phyloP scores from a whole-genome alignment of 208 protist genomes.

The Trypanosomatidae sp. region DNA sequence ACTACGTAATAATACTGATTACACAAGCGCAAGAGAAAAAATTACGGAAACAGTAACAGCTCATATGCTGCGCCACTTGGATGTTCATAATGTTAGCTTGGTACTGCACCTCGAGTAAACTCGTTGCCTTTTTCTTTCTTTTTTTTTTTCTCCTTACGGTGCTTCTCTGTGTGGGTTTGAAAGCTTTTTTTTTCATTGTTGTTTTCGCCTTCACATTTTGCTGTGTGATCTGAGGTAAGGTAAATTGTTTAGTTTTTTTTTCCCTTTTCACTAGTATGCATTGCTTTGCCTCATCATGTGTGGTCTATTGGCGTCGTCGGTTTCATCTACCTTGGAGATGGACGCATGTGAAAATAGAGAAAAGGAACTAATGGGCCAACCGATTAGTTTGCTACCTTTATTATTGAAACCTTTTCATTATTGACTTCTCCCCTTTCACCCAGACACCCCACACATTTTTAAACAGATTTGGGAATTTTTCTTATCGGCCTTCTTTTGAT shows the following conservation, averaged over 20 bases:
- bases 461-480: not conserved
- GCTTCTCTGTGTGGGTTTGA: not conserved
- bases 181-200: not conserved
- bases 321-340: not conserved
- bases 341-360: not conserved
- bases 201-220: not conserved
- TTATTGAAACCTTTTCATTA: not conserved
- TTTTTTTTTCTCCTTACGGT: slow-evolving; percentile 1
- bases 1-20: slow-evolving; percentile 22
- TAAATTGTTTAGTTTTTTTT: not conserved
- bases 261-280: no score
- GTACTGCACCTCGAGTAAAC: slow-evolving; percentile 26
- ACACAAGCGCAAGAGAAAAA: slow-evolving; percentile 11
- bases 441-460: not conserved
- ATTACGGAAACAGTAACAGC: slow-evolving; percentile 18
- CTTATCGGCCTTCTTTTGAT: not conserved
- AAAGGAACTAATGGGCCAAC: not conserved
- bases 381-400: not conserved
- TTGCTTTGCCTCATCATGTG: not conserved
- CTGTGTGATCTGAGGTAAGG: not conserved
- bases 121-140: not conserved
- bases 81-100: slow-evolving; percentile 20
- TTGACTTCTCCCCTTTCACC: not conserved
- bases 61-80: slow-evolving; percentile 12
- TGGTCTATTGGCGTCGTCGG: not conserved